Base-by-base conservation (phyloP, 345 rosid genomes). In the Boechera retrofracta region DNA sequence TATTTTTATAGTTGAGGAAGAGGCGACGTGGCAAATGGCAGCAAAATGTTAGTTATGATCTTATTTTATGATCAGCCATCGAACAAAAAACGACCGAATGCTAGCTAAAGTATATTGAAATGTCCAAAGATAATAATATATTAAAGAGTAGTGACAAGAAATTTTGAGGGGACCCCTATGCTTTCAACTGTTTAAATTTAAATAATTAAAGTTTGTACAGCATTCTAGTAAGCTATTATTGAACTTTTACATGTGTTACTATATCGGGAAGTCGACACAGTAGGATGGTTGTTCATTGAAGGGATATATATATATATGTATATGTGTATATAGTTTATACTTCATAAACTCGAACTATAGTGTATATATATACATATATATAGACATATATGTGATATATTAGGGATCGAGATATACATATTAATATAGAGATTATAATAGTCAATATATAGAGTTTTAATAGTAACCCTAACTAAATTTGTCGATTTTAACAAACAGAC, bases 111-210 rank as follows among this genome's bases (percentile, higher is more conserved):
- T 62, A 61, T 51, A 53, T 21, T 28, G 26, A 39, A 26, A 44
- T 70, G 29, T 57, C 42, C 35, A 71, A 53, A 70, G 16, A 77
- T 18, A 42, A 29, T 5, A 62, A 15, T 52, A 28, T 31, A 42
- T 31, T 55, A 62, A 7, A 44, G 24, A 63, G 75, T 54, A 63
- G 75, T 54, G 74, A 48, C 62, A 69, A 45, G 57, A 71, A 61
- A 36, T 41, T 32, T 42, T 32, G 41, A 71, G 53, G 80, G 81
- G 81, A 71, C 81, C 80, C 55, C 16, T 48, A 6, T 45, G 76
- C 44, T 44, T 69, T 62, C 57, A 69, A 49, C 53, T 63, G 24
- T 77, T 31, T 45, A 36, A 21, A 35, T 16, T 77, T 57, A 57
- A 77, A 53, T 63, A 63, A 69, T 76, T 15, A 41, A 69, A 55